Conservation (phyloP, 345 rosid species). For the Linum tenue region DNA sequence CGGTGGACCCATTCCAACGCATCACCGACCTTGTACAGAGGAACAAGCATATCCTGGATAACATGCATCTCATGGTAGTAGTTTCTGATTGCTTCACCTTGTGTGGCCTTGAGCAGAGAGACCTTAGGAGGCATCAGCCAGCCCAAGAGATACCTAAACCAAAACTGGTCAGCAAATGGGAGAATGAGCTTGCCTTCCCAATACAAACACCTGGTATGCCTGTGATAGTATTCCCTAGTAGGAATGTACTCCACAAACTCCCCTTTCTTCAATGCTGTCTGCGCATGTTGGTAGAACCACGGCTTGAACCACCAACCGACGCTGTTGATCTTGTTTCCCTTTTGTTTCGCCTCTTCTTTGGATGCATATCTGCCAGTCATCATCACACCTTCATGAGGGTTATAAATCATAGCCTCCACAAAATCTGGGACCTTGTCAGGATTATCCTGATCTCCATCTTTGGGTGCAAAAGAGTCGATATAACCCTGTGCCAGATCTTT, state of each 20-base stretch:
- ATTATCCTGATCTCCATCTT: slow-evolving; percentile 78
- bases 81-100: slow-evolving; percentile 97
- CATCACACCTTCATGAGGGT: slow-evolving; percentile 65
- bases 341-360: slow-evolving; percentile 79
- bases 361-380: slow-evolving; percentile 94
- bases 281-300: slow-evolving; percentile 97
- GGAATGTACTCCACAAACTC: slow-evolving; percentile 98
- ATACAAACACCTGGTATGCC: slow-evolving; percentile 94
- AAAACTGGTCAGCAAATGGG: slow-evolving; percentile 90
- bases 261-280: slow-evolving; percentile 68
- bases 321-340: slow-evolving; percentile 72
- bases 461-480: slow-evolving; percentile 82
- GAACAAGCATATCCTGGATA: slow-evolving; percentile 98
- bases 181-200: slow-evolving; percentile 99
- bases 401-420: slow-evolving; percentile 86
- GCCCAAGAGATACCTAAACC: slow-evolving; percentile 92
- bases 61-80: slow-evolving; percentile 97
- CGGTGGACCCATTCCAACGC: slow-evolving; percentile 87
- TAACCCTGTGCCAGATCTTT: slow-evolving; percentile 71
- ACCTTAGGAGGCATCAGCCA: slow-evolving; percentile 99
- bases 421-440: slow-evolving; percentile 78
- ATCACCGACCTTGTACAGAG: slow-evolving; percentile 92
- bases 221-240: slow-evolving; percentile 86
- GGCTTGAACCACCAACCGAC: slow-evolving; percentile 99
- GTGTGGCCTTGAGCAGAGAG: slow-evolving; percentile 94